phyloP scores from a whole-genome alignment of 441 rosid genomes.

The Syzygium malaccense region DNA sequence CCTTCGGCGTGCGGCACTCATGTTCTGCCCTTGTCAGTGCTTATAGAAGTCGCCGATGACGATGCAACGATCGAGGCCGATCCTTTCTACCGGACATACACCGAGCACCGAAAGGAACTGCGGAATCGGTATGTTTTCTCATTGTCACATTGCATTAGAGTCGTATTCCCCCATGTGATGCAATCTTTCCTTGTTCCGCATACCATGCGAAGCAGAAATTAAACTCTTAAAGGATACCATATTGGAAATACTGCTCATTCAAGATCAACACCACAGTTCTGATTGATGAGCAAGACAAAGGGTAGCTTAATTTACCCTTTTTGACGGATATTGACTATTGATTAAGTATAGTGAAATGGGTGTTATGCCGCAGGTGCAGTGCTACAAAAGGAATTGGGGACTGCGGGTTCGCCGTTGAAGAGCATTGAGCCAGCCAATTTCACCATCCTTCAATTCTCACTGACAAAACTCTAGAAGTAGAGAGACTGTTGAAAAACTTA shows the following conservation, averaged over 20 bases:
- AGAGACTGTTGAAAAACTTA: conserved; percentile 44
- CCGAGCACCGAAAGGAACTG: conserved; percentile 46
- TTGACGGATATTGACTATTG: not conserved
- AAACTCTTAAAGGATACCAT: accelerated
- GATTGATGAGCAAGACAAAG: not conserved
- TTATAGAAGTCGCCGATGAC: not conserved
- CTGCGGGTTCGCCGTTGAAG: conserved; percentile 12
- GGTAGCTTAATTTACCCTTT: not conserved
- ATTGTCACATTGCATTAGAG: not conserved
- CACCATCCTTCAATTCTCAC: conserved; percentile 5
- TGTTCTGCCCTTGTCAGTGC: not conserved
- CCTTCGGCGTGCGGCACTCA: not conserved
- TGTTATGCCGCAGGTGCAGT: conserved; percentile 12
- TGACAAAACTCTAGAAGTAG: conserved; percentile 23
- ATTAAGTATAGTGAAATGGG: not conserved
- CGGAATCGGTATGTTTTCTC: conserved; percentile 37
- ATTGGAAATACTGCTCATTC: not conserved
- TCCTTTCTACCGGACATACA: conserved; percentile 36
- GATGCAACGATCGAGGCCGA: conserved; percentile 22
- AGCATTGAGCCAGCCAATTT: conserved; percentile 6
- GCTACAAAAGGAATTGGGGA: conserved; percentile 14
- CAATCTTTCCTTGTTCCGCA: not conserved
- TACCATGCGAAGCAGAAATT: not conserved
- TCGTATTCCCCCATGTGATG: not conserved
- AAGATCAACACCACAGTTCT: not conserved